Evolutionary conservation across 495 filamentous ascomycete genomes (phyloP).

Genomic region (Hypomontagnella monticulosa): DNA sequence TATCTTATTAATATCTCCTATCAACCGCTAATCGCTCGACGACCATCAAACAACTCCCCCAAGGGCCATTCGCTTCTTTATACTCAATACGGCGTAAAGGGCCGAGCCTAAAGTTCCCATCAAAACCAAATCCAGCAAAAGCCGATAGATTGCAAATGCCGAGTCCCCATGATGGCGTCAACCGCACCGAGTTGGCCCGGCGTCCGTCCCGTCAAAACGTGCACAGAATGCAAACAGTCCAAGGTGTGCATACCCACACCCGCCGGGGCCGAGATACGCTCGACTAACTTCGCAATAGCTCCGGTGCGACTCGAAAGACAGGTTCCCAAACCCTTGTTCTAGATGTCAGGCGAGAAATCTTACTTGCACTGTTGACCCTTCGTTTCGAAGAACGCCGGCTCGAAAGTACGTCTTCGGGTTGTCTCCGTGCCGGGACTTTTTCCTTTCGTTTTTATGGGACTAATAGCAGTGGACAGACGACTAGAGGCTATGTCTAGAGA

Average conservation of each 20-base stretch:
- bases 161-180: conserved; percentile 27
- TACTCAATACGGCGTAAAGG: conserved; percentile 7
- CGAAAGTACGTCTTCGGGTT: conserved; percentile 38
- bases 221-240: conserved; percentile 49
- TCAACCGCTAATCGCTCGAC: conserved; percentile 17
- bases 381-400: conserved; percentile 45
- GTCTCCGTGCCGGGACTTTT: not conserved
- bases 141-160: not conserved
- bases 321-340: conserved; percentile 46
- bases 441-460: not conserved
- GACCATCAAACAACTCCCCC: conserved; percentile 7
- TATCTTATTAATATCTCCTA: conserved; percentile 32
- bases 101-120: not conserved
- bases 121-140: not conserved
- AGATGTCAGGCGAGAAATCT: conserved; percentile 43
- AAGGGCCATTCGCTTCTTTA: conserved; percentile 4
- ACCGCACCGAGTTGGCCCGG: conserved; percentile 38
- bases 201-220: conserved; percentile 40
- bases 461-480: conserved; percentile 28
- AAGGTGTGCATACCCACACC: conserved; percentile 28
- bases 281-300: conserved; percentile 31
- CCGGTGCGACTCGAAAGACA: conserved; percentile 46
- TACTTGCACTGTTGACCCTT: conserved; percentile 43
- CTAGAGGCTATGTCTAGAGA: conserved; percentile 48
- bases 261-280: not conserved